Base-by-base conservation (phyloP, 441 rosid species). In the Pelargonium citronellum region DNA sequence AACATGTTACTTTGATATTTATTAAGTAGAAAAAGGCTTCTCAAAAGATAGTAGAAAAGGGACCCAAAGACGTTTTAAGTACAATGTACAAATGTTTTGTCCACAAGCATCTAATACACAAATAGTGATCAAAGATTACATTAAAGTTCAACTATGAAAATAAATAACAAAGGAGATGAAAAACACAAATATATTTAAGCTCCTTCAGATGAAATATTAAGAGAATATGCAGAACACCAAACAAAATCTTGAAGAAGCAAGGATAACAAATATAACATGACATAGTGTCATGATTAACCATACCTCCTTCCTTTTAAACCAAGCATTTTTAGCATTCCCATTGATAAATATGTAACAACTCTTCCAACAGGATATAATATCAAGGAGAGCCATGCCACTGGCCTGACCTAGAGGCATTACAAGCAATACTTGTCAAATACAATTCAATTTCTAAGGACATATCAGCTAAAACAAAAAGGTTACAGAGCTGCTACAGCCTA, bases 351-450 rank as follows among this genome's bases (percentile, higher is more conserved):
- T 69, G 99, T 92, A 73, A 87, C 96, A 76, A 95, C 82, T 83
- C 99, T 86, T 81, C 97, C 98, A 19, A 95, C 98, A 49, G 97
- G 99, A 81, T 95, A 95, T 69, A 95, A 79, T 69, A 95, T 65
- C 83, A 95, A 82, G 73, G 99, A 95, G 71, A 95, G 97, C 98
- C 99, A 95, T 57, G 99, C 97, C 81, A 95, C 98, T 79, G 98
- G 99, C 79, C 95, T 95, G 82, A 92, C 99, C 99, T 95, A 87
- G 81, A 92, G 67, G 73, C 77, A 84, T 79, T 70, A 74, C 73
- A 75, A 81, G 76, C 67, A 85, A 65, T 66, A 78, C 74, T 79
- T 72, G 80, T 73, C 70, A 81, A 71, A 67, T 60, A 53, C 72
- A 68, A 62, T 71, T 39, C 44, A 41, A 46, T 39, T 10, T 13